These are phyloP conservation scores for Dianthus caryophyllus DNA, from an alignment of 148 eudicot genomes.

Conservation along the genomic window DNA sequence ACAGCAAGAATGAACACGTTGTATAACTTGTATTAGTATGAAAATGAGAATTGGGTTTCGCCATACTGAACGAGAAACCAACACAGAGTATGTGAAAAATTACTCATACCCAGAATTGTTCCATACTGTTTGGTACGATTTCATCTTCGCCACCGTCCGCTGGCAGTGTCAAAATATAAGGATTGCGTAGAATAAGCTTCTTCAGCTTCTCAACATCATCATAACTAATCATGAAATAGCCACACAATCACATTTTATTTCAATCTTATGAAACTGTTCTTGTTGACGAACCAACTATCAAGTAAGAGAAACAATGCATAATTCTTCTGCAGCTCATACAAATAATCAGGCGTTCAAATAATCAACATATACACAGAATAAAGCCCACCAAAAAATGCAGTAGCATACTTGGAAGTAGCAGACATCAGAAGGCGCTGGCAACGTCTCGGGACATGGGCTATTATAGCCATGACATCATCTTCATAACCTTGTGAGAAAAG, in stretches of 20 bases:
- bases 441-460: slow-evolving; percentile 65
- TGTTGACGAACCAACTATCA: not conserved
- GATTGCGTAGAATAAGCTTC: slow-evolving; percentile 81
- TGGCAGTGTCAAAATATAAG: slow-evolving; percentile 69
- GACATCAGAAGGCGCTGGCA: slow-evolving; percentile 98
- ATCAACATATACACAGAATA: too few species aligned
- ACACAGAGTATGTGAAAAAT: not conserved
- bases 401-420: slow-evolving; percentile 86
- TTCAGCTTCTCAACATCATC: slow-evolving; percentile 89
- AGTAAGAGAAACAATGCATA: slow-evolving; percentile 4
- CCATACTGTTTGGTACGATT: slow-evolving; percentile 74
- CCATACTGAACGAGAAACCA: not conserved
- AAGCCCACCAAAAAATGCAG: not conserved
- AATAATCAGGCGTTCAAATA: not conserved
- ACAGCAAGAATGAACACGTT: not conserved
- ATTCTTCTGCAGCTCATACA: not conserved
- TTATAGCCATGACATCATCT: slow-evolving; percentile 73
- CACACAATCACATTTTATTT: not conserved
- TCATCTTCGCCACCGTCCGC: slow-evolving; percentile 82
- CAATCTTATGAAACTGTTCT: not conserved
- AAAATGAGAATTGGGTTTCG: too few species aligned
- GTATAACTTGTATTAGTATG: too few species aligned
- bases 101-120: slow-evolving; percentile 70
- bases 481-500: slow-evolving; percentile 88
- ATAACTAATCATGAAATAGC: slow-evolving; percentile 20